A percentile compares a stretch with the other conserved stretches of the same genome.
Evolutionary conservation across 108 stramenopile species (phyloP).

Genomic region (Stephanodiscus minutulus): DNA sequence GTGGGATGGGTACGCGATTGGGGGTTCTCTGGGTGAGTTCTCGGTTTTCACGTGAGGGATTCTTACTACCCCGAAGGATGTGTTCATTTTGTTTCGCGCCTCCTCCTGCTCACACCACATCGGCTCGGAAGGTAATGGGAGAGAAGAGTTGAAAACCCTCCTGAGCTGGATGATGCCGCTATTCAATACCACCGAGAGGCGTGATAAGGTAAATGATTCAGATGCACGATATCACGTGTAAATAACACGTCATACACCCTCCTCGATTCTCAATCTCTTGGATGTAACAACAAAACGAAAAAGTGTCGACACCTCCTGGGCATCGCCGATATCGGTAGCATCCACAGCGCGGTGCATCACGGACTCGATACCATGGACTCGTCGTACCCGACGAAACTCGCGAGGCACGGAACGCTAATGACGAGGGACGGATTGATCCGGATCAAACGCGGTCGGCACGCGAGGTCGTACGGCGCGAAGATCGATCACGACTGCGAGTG

Average conservation of each 20-base stretch:
- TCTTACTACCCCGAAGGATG: background rate
- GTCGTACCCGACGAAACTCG: conserved; percentile 62
- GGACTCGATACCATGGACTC: conserved; percentile 68
- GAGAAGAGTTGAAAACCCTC: conserved; percentile 55
- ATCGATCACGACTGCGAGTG: conserved; percentile 50
- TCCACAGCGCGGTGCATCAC: conserved; percentile 29
- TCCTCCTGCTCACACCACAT: background rate
- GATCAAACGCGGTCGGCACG: conserved; percentile 43
- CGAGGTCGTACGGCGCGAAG: conserved; percentile 37
- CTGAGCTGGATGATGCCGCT: conserved; percentile 53
- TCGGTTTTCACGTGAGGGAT: background rate
- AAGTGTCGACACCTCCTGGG: conserved; percentile 66
- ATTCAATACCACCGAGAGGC: conserved; percentile 29
- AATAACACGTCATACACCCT: background rate
- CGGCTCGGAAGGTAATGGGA: conserved; percentile 24
- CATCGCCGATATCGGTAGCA: conserved; percentile 57
- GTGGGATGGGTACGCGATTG: conserved; percentile 65
- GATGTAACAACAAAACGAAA: background rate
- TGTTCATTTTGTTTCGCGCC: background rate
- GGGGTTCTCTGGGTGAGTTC: conserved; percentile 54
- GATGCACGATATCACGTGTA: too few relatives aligned
- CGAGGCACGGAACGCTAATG: conserved; percentile 60
- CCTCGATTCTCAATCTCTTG: conserved; percentile 53
- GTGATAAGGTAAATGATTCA: background rate
- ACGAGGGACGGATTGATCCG: conserved; percentile 46